Evolutionary conservation across 2,329 filamentous ascomycete species (phyloP).

Genomic region (Neocucurbitaria cava): DNA sequence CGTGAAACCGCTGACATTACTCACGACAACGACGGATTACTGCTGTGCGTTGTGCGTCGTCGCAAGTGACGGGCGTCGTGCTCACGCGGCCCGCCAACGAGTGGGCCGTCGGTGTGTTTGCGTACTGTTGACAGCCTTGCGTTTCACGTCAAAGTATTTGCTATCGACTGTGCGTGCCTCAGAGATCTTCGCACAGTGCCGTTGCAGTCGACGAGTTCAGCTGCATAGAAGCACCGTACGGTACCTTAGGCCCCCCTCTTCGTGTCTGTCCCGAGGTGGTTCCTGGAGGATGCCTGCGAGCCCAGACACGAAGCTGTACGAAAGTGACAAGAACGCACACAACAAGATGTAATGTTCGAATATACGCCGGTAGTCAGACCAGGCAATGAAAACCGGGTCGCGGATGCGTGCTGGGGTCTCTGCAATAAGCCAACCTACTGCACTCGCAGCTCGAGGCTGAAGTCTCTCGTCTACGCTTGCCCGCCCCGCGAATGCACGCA

Average conservation of each 20-base stretch:
- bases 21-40: slow-evolving; percentile 11
- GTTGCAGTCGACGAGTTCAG: too few relatives aligned
- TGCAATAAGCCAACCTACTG: background rate
- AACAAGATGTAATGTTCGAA: background rate
- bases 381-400: background rate
- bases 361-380: background rate
- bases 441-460: background rate
- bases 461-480: slow-evolving; percentile 22
- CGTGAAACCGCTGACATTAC: slow-evolving; percentile 19
- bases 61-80: slow-evolving; percentile 4
- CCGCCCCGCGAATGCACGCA: slow-evolving; percentile 20
- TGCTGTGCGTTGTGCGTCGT: slow-evolving; percentile 22
- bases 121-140: slow-evolving; percentile 9
- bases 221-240: too few relatives aligned
- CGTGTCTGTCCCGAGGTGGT: background rate
- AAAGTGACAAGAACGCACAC: too few relatives aligned
- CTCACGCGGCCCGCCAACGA: slow-evolving; percentile 22
- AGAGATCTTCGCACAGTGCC: too few relatives aligned
- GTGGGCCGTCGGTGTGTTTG: slow-evolving; percentile 19
- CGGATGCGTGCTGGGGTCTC: background rate
- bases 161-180: slow-evolving; percentile 18
- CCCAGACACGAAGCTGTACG: background rate
- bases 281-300: background rate
- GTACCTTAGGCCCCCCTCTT: background rate
- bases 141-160: slow-evolving; percentile 25